Percentiles rank a stretch among this genome's conserved stretches.
These are phyloP conservation scores for Ceratocystis lukuohia DNA, from an alignment of 2,329 filamentous ascomycete genomes.

Conservation along the genomic window DNA sequence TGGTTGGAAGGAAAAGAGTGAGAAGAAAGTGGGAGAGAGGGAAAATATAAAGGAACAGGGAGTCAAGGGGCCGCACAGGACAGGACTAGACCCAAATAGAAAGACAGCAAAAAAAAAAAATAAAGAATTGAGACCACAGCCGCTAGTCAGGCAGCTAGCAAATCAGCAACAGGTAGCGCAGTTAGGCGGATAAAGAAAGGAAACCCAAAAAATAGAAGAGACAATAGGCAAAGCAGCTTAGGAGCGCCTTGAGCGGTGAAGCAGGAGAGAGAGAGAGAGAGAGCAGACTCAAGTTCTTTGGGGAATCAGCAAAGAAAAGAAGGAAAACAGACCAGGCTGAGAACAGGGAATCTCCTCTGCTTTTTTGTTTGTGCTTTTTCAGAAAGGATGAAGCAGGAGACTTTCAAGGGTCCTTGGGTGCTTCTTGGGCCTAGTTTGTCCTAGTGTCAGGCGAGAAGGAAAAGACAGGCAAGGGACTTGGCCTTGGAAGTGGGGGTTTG, in stretches of 20 bases:
- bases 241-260: conserved; percentile 15
- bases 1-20: not conserved
- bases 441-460: conserved; percentile 3
- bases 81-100: conserved; percentile 2
- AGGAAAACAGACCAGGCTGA: not conserved
- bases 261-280: not conserved
- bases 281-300: not conserved
- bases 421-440: conserved; percentile 1
- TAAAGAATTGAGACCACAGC: conserved; percentile 8
- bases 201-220: not conserved
- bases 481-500: conserved; percentile 5
- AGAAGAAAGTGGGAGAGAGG: not conserved
- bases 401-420: not conserved
- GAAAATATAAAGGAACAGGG: not conserved
- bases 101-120: conserved; percentile 16
- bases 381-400: not conserved
- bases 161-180: not conserved
- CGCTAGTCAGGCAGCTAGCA: not conserved
- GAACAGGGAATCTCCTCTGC: not conserved
- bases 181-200: conserved; percentile 9
- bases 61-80: not conserved
- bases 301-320: not conserved
- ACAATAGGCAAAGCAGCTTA: conserved; percentile 7
- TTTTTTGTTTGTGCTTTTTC: conserved; percentile 1
- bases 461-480: conserved; percentile 8